A percentile compares a stretch with the other conserved stretches of the same genome.
These are phyloP conservation scores for Trichoderma sp. DNA, from an alignment of 2,329 filamentous ascomycete species.

Conservation along the genomic window DNA sequence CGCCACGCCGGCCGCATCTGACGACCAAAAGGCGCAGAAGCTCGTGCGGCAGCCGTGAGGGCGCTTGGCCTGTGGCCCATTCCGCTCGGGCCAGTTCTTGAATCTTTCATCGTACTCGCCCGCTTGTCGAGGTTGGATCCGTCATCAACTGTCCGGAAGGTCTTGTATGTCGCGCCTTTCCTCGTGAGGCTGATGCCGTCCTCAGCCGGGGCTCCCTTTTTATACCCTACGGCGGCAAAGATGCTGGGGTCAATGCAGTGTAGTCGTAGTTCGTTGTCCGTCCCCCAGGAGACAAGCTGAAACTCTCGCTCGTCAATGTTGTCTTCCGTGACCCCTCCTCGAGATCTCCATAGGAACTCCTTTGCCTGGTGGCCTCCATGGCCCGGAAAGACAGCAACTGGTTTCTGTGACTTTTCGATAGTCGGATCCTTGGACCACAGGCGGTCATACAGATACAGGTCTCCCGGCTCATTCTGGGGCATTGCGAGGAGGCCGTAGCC, in stretches of 20 bases:
- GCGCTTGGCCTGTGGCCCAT: constrained; percentile 48
- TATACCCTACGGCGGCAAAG: constrained; percentile 70
- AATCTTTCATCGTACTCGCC: constrained; percentile 63
- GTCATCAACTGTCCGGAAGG: constrained; percentile 74
- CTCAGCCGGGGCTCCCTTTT: constrained; percentile 66
- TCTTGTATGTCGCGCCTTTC: constrained; percentile 82
- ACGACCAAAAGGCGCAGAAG: constrained; percentile 37
- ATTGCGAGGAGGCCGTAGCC: constrained; percentile 84
- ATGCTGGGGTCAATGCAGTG: constrained; percentile 70
- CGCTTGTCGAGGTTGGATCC: constrained; percentile 59
- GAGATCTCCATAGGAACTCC: constrained; percentile 86
- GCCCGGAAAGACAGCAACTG: constrained; percentile 61
- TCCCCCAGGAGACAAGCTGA: constrained; percentile 90
- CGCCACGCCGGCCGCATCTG: constrained; percentile 51
- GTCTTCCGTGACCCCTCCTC: constrained; percentile 67
- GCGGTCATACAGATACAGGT: constrained; percentile 82
- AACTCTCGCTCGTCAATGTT: constrained; percentile 84
- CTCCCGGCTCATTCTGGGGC: constrained; percentile 85
- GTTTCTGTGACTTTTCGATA: constrained; percentile 49
- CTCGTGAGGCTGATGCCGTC: constrained; percentile 73
- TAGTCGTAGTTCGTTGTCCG: constrained; percentile 78
- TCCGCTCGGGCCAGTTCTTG: constrained; percentile 48
- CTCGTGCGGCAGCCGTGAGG: constrained; percentile 49
- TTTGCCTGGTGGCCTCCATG: constrained; percentile 73
- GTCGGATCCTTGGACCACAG: constrained; percentile 50